Evolutionary conservation across 805 yeast species (phyloP), one percentile per base, ranked within the genome.

Genomic region (Metschnikowia gruessii): DNA sequence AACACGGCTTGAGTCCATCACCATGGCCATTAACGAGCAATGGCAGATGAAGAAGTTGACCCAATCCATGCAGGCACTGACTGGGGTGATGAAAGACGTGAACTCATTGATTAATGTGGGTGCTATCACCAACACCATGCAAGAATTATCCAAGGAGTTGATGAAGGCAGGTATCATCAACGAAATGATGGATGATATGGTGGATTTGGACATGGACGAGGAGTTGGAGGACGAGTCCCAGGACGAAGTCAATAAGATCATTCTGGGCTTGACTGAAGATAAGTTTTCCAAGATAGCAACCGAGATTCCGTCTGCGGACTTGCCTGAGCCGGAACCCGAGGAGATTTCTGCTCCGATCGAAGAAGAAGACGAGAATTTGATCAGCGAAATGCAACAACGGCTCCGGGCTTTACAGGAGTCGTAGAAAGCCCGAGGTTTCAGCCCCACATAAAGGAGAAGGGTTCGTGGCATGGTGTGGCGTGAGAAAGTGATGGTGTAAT

Each of bases 181-280:
- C 55, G 99, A 94, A 62, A 94, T 94, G 98, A 83, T 91, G 62
- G 89, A 87, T 47, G 99, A 94, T 61, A 82, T 87, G 51, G 73
- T 92, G 49, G 98, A 91, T 50, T 66, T 74, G 41, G 88, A 83
- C 26, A 54, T 57, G 43, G 84, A 77, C 40, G 85, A 79, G 16
- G 87, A 81, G 49, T 75, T 79, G 35, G 84, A 78, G 45, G 74
- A 74, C 35, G 92, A 86, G 45, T 84, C 82, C 16, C 86, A 81
- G 52, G 81, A 80, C 26, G 77, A 76, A 57, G 83, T 88, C 17
- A 80, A 85, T 49, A 79, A 80, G 62, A 80, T 88, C 32, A 72
- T 72, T 36, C 65, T 65, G 35, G 58, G 61, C 37, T 61, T 72
- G 49, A 70, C 75, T 2, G 68, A 69, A 48, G 71, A 70, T 44